phyloP scores from a whole-genome alignment of 2,329 filamentous ascomycete species.

The Shiraia sp. region DNA sequence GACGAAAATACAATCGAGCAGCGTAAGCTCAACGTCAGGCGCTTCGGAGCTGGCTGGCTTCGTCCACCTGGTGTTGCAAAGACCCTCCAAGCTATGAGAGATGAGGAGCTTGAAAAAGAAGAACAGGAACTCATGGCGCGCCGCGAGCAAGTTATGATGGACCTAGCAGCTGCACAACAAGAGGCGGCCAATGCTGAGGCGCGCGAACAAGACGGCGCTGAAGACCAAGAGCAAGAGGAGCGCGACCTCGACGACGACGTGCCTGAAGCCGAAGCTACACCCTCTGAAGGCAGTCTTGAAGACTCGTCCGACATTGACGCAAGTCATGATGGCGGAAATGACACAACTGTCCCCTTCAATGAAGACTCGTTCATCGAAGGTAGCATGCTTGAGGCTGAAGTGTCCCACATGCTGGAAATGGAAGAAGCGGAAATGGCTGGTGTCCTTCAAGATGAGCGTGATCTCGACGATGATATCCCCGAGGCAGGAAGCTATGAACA shows the following conservation, averaged over 20 bases:
- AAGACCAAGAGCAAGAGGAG: constrained; percentile 37
- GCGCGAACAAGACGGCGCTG: constrained; percentile 49
- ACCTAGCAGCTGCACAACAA: constrained; percentile 67
- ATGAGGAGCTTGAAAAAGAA: constrained; percentile 85
- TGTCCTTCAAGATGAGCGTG: constrained; percentile 52
- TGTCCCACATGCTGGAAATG: constrained; percentile 45
- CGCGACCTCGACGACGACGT: constrained; percentile 49
- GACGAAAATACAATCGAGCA: constrained; percentile 79
- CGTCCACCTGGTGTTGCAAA: constrained; percentile 86
- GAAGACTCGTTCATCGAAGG: constrained; percentile 54
- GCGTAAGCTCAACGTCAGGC: constrained; percentile 78
- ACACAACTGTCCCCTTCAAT: constrained; percentile 53
- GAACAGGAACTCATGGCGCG: constrained; percentile 78
- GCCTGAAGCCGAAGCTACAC: constrained; percentile 47
- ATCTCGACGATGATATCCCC: constrained; percentile 56
- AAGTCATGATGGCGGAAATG: constrained; percentile 56
- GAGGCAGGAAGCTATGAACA: constrained; percentile 59
- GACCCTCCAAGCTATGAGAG: constrained; percentile 85
- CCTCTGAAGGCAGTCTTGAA: constrained; percentile 44
- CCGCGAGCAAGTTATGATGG: constrained; percentile 71
- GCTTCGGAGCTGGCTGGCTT: constrained; percentile 89
- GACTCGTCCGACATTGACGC: constrained; percentile 15
- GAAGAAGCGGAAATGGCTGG: constrained; percentile 54
- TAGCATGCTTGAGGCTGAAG: constrained; percentile 45
- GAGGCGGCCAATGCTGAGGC: constrained; percentile 42